phyloP scores from a whole-genome alignment of 257 asterid species.

The Solanum rostratum region DNA sequence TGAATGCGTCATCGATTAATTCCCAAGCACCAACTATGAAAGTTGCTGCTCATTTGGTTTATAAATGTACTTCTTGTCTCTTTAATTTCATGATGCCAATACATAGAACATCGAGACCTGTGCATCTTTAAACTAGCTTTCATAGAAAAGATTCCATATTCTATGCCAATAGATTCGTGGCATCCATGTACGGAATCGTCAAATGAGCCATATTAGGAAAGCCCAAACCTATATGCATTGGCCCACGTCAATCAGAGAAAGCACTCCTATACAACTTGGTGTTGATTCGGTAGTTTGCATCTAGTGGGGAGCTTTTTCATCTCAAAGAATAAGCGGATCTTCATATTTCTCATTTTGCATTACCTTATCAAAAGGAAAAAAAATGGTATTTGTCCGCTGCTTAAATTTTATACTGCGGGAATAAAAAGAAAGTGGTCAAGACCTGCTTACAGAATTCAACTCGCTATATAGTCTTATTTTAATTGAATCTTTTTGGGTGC shows the following conservation, averaged over 20 bases:
- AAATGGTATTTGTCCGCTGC: background rate
- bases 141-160: background rate
- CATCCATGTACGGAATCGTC: background rate
- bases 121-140: background rate
- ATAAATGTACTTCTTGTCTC: background rate
- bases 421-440: background rate
- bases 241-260: background rate
- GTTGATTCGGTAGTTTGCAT: background rate
- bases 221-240: background rate
- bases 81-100: constrained; percentile 4
- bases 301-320: background rate
- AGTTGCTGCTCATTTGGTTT: background rate
- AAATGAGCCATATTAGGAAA: background rate
- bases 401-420: background rate
- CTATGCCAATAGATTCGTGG: background rate
- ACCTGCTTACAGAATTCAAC: background rate
- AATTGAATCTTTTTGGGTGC: background rate
- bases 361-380: background rate
- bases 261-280: background rate
- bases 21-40: background rate
- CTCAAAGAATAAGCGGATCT: background rate
- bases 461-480: constrained; percentile 10
- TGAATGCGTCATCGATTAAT: background rate
- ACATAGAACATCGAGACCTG: background rate
- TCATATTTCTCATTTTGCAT: background rate